phyloP scores from a whole-genome alignment of 768 basidiomycete genomes.

The Rhodotorula babjevae region DNA sequence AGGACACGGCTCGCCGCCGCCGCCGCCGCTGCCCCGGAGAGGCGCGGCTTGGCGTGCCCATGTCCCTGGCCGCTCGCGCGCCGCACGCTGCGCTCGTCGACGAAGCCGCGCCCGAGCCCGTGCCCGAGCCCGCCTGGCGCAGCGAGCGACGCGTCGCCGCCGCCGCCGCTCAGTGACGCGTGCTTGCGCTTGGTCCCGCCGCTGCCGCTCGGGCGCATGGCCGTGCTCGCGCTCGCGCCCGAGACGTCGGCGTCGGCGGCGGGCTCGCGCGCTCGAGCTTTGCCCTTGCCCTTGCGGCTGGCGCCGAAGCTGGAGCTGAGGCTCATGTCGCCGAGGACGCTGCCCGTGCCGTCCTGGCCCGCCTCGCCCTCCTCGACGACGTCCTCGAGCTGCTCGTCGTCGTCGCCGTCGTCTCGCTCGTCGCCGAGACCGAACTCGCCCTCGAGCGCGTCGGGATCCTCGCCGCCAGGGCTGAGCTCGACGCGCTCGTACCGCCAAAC shows the following conservation, averaged over 20 bases:
- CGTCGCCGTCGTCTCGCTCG: too few species aligned
- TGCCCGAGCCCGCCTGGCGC: too few species aligned
- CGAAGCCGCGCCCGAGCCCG: too few species aligned
- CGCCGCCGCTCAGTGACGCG: background rate
- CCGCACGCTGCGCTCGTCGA: background rate
- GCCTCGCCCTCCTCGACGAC: background rate
- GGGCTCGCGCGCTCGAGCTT: background rate
- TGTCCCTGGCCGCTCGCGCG: background rate
- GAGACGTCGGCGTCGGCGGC: background rate
- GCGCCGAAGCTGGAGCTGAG: background rate
- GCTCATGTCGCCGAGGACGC: background rate
- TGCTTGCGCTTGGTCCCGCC: slow-evolving; percentile 15
- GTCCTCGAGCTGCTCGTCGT: too few species aligned
- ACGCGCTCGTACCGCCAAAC: slow-evolving; percentile 24
- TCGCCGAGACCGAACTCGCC: too few species aligned
- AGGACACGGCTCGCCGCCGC: background rate
- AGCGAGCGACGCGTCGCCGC: background rate
- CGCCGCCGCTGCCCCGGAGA: background rate
- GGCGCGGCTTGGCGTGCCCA: background rate
- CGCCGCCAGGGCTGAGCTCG: background rate
- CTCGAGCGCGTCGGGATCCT: too few species aligned
- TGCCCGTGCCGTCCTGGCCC: background rate
- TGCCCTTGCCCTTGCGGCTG: background rate
- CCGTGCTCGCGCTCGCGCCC: too few species aligned
- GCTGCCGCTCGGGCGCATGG: background rate